phyloP scores from a whole-genome alignment of 345 rosid species.

The Euphorbia tirucalli region DNA sequence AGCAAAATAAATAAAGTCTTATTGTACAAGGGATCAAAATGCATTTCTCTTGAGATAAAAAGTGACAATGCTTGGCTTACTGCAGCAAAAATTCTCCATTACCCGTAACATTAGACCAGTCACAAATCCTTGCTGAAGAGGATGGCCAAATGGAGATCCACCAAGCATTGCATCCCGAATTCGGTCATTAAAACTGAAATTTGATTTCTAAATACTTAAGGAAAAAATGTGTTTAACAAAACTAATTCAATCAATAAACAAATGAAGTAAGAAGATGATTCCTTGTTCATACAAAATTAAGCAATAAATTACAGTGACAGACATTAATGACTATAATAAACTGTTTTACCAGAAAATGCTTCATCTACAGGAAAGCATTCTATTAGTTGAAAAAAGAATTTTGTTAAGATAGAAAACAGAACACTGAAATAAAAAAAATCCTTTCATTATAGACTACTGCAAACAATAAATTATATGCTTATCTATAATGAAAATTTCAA shows the following conservation, averaged over 20 bases:
- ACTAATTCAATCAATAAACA: background rate
- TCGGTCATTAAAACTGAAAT: conserved; percentile 88
- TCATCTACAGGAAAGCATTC: background rate
- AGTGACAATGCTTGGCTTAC: background rate
- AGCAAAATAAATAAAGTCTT: background rate
- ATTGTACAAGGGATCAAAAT: background rate
- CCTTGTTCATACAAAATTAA: background rate
- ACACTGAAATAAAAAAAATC: background rate
- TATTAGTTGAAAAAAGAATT: background rate
- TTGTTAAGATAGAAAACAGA: background rate
- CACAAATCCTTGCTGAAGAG: conserved; percentile 93
- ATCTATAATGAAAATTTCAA: background rate
- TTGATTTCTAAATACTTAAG: conserved; percentile 21
- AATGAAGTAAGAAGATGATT: conserved; percentile 6
- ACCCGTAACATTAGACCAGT: conserved; percentile 90
- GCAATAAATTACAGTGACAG: background rate
- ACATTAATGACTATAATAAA: background rate
- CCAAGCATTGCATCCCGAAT: conserved; percentile 96
- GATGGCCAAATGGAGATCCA: conserved; percentile 97
- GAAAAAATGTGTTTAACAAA: conserved; percentile 3
- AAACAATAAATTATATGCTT: background rate
- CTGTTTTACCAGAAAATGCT: background rate
- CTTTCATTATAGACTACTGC: background rate
- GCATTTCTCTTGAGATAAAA: background rate
- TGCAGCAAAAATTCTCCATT: conserved; percentile 4